Conservation (phyloP, 1,284 basidiomycete genomes). For the Naganishia sp. region DNA sequence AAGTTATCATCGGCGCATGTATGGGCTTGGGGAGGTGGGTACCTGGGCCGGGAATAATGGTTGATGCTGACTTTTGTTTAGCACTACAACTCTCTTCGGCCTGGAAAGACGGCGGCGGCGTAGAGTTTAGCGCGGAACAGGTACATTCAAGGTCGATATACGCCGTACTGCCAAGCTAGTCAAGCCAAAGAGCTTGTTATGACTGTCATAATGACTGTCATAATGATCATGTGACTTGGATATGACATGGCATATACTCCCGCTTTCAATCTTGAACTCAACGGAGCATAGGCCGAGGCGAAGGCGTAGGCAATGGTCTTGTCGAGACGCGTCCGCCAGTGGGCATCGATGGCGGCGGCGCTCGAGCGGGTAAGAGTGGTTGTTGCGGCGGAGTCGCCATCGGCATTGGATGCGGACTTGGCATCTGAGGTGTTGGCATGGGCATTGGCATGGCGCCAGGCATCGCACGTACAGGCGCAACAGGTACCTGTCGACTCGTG, state of each 20-base stretch:
- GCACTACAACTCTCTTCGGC: conserved; percentile 85
- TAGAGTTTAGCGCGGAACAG: neutral
- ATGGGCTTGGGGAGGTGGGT: conserved; percentile 87
- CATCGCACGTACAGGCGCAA: neutral
- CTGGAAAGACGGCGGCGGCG: conserved; percentile 45
- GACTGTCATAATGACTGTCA: no score
- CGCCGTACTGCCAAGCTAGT: no score
- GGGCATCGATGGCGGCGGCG: neutral
- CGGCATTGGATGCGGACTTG: conserved; percentile 1
- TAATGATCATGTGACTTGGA: no score
- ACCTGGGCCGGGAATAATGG: neutral
- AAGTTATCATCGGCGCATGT: conserved; percentile 88
- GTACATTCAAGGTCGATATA: no score
- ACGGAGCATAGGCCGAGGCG: neutral
- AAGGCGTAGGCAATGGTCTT: conserved; percentile 16
- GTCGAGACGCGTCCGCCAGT: conserved; percentile 7
- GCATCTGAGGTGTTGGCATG: neutral
- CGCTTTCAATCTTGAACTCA: no score
- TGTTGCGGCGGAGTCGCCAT: neutral
- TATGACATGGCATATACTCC: no score
- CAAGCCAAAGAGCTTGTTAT: no score
- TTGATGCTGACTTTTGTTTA: conserved; percentile 44
- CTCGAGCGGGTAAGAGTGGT: neutral
- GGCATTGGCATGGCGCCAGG: conserved; percentile 10
- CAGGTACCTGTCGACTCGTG: neutral